Conservation (phyloP, 768 basidiomycete genomes). For the Lactifluus subvellereus region DNA sequence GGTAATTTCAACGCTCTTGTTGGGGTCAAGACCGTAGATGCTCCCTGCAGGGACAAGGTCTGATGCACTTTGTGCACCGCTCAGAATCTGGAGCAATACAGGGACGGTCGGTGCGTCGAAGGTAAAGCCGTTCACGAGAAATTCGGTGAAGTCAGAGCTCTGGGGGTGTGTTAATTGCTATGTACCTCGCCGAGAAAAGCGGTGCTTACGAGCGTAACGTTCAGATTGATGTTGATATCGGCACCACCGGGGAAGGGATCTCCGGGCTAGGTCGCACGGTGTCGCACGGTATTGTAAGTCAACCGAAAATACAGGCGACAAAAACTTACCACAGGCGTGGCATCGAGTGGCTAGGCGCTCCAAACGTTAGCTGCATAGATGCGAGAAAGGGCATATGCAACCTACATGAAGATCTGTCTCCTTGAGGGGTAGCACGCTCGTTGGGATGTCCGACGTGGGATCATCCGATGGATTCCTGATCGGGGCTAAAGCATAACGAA, state of each 20-base stretch:
- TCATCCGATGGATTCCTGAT: slow-evolving; percentile 5
- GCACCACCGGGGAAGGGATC: neutral
- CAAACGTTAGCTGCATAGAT: neutral
- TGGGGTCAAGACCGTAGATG: slow-evolving; percentile 41
- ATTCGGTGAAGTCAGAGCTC: slow-evolving; percentile 19
- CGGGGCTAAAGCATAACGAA: slow-evolving; percentile 19
- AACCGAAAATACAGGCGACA: neutral
- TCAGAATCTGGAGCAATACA: slow-evolving; percentile 53
- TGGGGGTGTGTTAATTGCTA: neutral
- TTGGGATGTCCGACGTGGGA: neutral
- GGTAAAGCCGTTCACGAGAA: slow-evolving; percentile 33
- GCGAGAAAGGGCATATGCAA: too few relatives aligned
- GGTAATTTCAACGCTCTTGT: slow-evolving; percentile 42
- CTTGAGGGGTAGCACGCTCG: neutral
- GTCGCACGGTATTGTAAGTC: neutral
- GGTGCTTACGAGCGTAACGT: neutral
- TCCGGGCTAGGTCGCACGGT: neutral
- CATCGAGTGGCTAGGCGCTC: neutral
- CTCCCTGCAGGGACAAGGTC: slow-evolving; percentile 45
- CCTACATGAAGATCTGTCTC: slow-evolving; percentile 5
- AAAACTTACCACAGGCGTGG: neutral
- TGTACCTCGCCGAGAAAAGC: neutral
- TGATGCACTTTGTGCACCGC: slow-evolving; percentile 41
- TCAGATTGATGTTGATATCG: slow-evolving; percentile 9
- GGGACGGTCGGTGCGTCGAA: slow-evolving; percentile 42